Base-by-base conservation (phyloP, 2,329 filamentous ascomycete genomes). In the Neofusicoccum kwambonambiense region DNA sequence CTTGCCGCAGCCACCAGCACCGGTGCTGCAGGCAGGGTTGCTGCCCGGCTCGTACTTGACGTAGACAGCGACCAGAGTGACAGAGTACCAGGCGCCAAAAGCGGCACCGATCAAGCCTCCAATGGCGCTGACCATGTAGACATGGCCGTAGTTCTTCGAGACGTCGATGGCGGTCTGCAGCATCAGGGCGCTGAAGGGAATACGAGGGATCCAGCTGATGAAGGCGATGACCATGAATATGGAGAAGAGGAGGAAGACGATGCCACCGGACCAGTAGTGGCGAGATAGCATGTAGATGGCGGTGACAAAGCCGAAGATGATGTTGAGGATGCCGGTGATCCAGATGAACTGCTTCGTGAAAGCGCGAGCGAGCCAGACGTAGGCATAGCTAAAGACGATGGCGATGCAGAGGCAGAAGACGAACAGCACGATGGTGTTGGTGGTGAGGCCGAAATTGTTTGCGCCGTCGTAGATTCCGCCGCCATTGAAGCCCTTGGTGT, bases 291-390 rank as follows among this genome's bases (percentile, higher is more conserved):
- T 96, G 78, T 93, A 96, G 61, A 94, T 88, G 9, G 91, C 92
- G 0, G 92, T 96, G 1, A 86, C 93, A n/a, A 97, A 81, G 0
- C 91, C 92, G 70, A 92, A 89, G 63, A 90, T 80, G 71, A 97
- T 90, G 76, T 97, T 96, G 64, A 96, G 82, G 60, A 97, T 94
- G 12, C 92, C 92, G 0, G 93, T 96, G 44, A 93, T 86, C 91
- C 92, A 97, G 74, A 97, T 96, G 70, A 97, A 93, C 73, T 92
- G 87, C 79, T 95, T 96, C 3, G 93, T 93, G 69, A 94, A 94
- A 52, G 86, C 79, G 64, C 92, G 87, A 6, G 91, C 90, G 1
- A 89, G 76, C 77, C 87, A 87, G 71, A 97, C 87, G 75, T 97
- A 98, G 22, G 79, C 82, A 73, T 87, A 90, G 41, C 91, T 93